Percentiles rank a stretch among this genome's conserved stretches.
phyloP scores from a whole-genome alignment of 2,329 filamentous ascomycete species.

The Cladosporium colombiae region DNA sequence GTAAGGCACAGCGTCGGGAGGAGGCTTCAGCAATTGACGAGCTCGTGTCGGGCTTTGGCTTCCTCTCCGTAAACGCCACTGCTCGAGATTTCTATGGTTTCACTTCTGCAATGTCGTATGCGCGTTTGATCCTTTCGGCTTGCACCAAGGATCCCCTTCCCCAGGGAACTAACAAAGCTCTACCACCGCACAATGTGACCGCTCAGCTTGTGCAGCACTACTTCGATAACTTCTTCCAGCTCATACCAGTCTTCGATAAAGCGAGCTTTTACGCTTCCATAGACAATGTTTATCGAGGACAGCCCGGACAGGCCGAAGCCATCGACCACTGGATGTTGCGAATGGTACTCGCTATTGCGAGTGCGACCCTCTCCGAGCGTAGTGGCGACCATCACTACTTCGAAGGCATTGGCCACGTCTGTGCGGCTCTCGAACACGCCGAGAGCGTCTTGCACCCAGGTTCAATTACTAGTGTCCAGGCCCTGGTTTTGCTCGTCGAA shows the following conservation, averaged over 20 bases:
- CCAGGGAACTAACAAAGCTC: constrained; percentile 55
- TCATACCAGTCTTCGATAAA: constrained; percentile 83
- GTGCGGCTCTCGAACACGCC: constrained; percentile 71
- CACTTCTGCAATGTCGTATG: constrained; percentile 87
- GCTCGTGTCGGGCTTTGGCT: constrained; percentile 90
- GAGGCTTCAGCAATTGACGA: constrained; percentile 89
- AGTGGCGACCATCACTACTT: constrained; percentile 65
- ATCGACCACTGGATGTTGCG: constrained; percentile 85
- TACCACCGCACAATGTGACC: constrained; percentile 72
- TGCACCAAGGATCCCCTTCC: constrained; percentile 73
- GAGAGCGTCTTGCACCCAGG: constrained; percentile 84
- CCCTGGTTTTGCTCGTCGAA: constrained; percentile 79
- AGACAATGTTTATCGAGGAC: constrained; percentile 76
- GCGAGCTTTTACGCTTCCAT: constrained; percentile 74
- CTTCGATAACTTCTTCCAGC: constrained; percentile 74
- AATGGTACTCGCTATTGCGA: constrained; percentile 84
- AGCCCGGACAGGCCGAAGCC: constrained; percentile 60
- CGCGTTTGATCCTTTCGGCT: constrained; percentile 81
- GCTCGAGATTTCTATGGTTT: constrained; percentile 91
- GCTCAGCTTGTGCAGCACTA: constrained; percentile 77
- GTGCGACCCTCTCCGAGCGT: constrained; percentile 68
- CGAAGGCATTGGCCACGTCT: constrained; percentile 61
- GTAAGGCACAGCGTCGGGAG: constrained; percentile 50
- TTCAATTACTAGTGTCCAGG: constrained; percentile 81
- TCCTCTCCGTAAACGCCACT: constrained; percentile 92